phyloP scores from a whole-genome alignment of 1,284 basidiomycete genomes.

The Violaceomyces palustris region DNA sequence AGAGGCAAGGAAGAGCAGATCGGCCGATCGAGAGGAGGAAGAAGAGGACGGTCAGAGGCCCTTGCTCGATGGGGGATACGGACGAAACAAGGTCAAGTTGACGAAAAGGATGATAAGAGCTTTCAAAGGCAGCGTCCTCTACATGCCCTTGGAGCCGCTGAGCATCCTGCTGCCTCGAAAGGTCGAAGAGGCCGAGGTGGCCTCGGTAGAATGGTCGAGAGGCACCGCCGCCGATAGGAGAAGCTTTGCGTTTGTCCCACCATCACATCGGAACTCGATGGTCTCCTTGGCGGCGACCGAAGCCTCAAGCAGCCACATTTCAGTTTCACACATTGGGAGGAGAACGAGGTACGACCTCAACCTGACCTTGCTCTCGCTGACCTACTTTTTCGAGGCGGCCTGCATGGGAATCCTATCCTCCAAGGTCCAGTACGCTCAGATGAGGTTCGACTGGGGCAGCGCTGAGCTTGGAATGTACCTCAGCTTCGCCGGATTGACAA shows the following conservation, averaged over 20 bases:
- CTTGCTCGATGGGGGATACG: too few relatives aligned
- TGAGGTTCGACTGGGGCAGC: constrained; percentile 45
- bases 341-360: constrained; percentile 38
- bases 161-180: constrained; percentile 37
- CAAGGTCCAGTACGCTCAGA: constrained; percentile 48
- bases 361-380: constrained; percentile 39
- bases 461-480: constrained; percentile 42
- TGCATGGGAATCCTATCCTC: constrained; percentile 42
- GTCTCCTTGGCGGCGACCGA: constrained; percentile 14
- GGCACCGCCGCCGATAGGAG: constrained; percentile 6
- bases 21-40: constrained; percentile 1
- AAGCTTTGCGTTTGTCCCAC: too few relatives aligned
- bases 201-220: not conserved
- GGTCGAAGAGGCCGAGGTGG: constrained; percentile 7
- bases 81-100: too few relatives aligned
- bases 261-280: not conserved
- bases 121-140: constrained; percentile 22
- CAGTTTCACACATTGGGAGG: constrained; percentile 29
- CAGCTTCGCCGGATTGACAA: constrained; percentile 35
- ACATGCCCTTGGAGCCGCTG: constrained; percentile 32
- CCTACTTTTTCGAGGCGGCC: constrained; percentile 42
- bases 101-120: too few relatives aligned
- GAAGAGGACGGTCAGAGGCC: too few relatives aligned
- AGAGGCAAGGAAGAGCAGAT: constrained; percentile 1
- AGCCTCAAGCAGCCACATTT: constrained; percentile 36